Conservation (phyloP, 495 filamentous ascomycete genomes). For the Aspergillus nanangensis region DNA sequence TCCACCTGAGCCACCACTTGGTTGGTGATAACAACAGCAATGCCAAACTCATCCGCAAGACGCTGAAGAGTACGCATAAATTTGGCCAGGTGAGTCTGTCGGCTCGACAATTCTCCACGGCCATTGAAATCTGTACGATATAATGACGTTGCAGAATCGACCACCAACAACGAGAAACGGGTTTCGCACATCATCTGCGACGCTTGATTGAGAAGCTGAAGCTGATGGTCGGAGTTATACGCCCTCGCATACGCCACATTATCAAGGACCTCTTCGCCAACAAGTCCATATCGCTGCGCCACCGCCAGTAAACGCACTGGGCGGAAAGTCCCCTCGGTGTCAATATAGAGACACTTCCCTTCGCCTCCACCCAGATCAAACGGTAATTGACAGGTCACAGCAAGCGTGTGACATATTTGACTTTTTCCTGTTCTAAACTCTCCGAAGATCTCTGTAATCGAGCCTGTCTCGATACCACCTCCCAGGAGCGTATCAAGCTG, state of each 20-base stretch:
- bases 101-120: conserved; percentile 82
- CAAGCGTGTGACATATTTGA: conserved; percentile 97
- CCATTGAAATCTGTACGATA: conserved; percentile 96
- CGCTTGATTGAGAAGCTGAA: conserved; percentile 90
- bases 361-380: conserved; percentile 99
- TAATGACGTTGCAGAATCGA: conserved; percentile 90
- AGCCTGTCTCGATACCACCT: conserved; percentile 93
- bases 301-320: conserved; percentile 88
- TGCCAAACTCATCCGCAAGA: conserved; percentile 95
- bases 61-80: conserved; percentile 94
- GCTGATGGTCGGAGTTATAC: conserved; percentile 97
- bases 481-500: conserved; percentile 92
- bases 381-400: conserved; percentile 93
- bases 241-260: conserved; percentile 97
- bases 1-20: conserved; percentile 98
- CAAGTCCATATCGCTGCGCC: conserved; percentile 88
- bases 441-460: conserved; percentile 97
- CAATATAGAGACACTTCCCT: conserved; percentile 98
- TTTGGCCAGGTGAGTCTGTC: conserved; percentile 93
- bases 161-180: conserved; percentile 89
- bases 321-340: conserved; percentile 95
- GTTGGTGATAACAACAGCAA: conserved; percentile 97
- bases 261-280: conserved; percentile 94
- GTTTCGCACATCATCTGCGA: conserved; percentile 99
- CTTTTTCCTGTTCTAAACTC: conserved; percentile 98